phyloP scores from a whole-genome alignment of 176 grass and related monocot species.

The Cenchrus fungigraminus region DNA sequence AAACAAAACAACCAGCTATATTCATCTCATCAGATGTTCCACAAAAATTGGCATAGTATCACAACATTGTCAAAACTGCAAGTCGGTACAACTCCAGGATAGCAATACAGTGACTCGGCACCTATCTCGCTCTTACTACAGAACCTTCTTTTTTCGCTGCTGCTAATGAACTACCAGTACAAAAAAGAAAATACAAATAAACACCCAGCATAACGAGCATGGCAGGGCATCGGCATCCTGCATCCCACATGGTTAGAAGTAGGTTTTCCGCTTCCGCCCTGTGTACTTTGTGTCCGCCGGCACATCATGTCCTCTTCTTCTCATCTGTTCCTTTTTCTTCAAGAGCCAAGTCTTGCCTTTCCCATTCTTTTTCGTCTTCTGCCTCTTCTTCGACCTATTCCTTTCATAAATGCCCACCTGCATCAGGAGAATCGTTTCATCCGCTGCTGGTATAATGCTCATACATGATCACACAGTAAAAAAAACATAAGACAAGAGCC shows the following conservation, averaged over 20 bases:
- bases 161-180: constrained; percentile 16
- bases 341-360: constrained; percentile 77
- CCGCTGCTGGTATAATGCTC: not conserved
- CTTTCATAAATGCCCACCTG: constrained; percentile 88
- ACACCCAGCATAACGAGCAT: not conserved
- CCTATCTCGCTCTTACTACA: not conserved
- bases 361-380: constrained; percentile 70
- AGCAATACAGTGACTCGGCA: not conserved
- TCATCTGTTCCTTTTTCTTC: constrained; percentile 91
- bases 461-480: not conserved
- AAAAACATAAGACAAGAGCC: not conserved
- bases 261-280: constrained; percentile 71
- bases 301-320: constrained; percentile 69
- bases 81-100: not conserved
- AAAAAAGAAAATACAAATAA: not conserved
- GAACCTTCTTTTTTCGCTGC: not conserved
- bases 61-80: constrained; percentile 36
- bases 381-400: constrained; percentile 73
- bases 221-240: not conserved
- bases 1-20: constrained; percentile 1
- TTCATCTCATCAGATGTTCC: constrained; percentile 19
- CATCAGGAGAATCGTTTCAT: constrained; percentile 28
- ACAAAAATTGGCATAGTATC: not conserved
- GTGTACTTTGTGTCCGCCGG: constrained; percentile 84
- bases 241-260: constrained; percentile 17